Evolutionary conservation across 352 stramenopile species (phyloP), one percentile per base, ranked within the genome.

Genomic region (Pythium periplocum): DNA sequence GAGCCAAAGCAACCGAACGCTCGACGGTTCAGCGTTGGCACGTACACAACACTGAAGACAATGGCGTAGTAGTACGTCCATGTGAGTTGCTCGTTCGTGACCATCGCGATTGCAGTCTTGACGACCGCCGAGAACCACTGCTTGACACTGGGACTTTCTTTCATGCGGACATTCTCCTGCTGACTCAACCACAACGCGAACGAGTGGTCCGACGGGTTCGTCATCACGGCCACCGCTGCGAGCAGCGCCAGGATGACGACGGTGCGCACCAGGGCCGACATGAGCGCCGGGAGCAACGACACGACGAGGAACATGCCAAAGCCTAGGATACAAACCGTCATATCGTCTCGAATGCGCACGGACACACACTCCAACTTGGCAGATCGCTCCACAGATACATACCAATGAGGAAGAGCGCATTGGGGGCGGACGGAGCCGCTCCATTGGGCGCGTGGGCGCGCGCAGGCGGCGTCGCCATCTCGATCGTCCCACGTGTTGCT

Each of bases 391-490:
- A 48, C n/a, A 48, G 7, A 30, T 48, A 49, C 9, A 2, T 61
- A 90, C 79, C 51, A n/a, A 90, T 78, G 30, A 90, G 71, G 57
- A 87, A 90, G 43, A 87, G 62, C 45, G 62, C 64, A 35, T 90
- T 90, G 53, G 82, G 75, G 11, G 71, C 79, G 35, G 60, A 83
- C 52, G 46, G 56, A 38, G 26, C 51, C 43, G 37, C 17, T 26
- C 17, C 17, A 26, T 26, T 26, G 17, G 75, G 12, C 1, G 59
- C 45, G n/a, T 59, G 46, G 40, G 39, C 41, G 8, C 53, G 17
- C 8, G 49, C 46, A 39, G 57, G 36, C 31, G 61, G 30, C 34
- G 62, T 12, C 40, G 57, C 53, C 44, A 59, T 64, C 3, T 17
- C 37, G 32, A 37, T n/a, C 11, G 44, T 52, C 12, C 33, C 34